Evolutionary conservation across 2,329 filamentous ascomycete genomes (phyloP).

Genomic region (Zymoseptoria tritici): DNA sequence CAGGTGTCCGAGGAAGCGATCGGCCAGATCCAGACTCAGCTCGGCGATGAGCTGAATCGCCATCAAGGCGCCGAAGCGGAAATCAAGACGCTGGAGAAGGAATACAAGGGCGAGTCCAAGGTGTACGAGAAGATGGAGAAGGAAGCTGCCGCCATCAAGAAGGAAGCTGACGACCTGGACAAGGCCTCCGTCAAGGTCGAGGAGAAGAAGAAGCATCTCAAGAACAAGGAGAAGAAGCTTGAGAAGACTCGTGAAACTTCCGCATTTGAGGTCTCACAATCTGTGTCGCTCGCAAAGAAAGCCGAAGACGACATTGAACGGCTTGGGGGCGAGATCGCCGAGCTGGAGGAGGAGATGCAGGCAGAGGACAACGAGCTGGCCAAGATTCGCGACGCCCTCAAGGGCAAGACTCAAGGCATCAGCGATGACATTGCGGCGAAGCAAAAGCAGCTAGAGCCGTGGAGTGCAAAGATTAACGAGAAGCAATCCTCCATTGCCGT

Average conservation of each 20-base stretch:
- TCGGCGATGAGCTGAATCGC: slow-evolving; percentile 83
- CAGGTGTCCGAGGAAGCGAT: slow-evolving; percentile 84
- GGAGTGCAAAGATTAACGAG: slow-evolving; percentile 94
- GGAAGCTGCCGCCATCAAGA: slow-evolving; percentile 66
- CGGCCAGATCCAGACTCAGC: slow-evolving; percentile 76
- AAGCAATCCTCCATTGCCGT: slow-evolving; percentile 92
- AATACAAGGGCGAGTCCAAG: slow-evolving; percentile 73
- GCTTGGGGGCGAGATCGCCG: slow-evolving; percentile 63
- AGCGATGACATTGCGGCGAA: slow-evolving; percentile 88
- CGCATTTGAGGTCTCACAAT: slow-evolving; percentile 65
- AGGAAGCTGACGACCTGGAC: slow-evolving; percentile 87
- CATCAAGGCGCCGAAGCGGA: slow-evolving; percentile 82
- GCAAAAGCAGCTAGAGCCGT: slow-evolving; percentile 90
- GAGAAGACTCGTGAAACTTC: slow-evolving; percentile 78
- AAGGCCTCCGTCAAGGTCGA: slow-evolving; percentile 97
- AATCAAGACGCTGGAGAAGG: slow-evolving; percentile 82
- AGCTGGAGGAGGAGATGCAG: slow-evolving; percentile 69
- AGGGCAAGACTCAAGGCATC: slow-evolving; percentile 90
- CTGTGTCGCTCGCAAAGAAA: slow-evolving; percentile 69
- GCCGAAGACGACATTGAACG: slow-evolving; percentile 71
- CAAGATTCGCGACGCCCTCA: slow-evolving; percentile 76
- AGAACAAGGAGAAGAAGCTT: slow-evolving; percentile 86
- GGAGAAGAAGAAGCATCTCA: slow-evolving; percentile 91
- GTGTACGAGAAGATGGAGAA: slow-evolving; percentile 79
- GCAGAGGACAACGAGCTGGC: slow-evolving; percentile 74